phyloP scores from a whole-genome alignment of 2,329 filamentous ascomycete genomes.

The Epichloe sp. region DNA sequence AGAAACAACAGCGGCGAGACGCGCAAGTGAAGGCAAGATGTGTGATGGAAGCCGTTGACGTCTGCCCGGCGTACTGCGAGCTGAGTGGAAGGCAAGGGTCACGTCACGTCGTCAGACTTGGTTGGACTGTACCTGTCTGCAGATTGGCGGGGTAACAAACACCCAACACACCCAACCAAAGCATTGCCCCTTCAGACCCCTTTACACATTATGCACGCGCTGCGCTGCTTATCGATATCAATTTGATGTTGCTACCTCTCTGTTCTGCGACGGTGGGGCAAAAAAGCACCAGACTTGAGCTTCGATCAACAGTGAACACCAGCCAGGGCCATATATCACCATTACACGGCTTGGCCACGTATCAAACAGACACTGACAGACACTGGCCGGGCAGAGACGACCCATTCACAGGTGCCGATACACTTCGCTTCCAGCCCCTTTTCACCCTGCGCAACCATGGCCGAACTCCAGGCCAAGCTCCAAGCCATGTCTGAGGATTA shows the following conservation, averaged over 20 bases:
- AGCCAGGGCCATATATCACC: too few species aligned
- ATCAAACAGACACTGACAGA: not conserved
- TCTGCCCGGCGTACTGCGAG: not conserved
- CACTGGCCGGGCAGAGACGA: not conserved
- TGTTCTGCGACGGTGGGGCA: not conserved
- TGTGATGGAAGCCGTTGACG: not conserved
- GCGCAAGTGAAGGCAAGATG: not conserved
- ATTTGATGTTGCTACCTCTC: too few species aligned
- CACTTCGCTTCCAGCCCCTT: not conserved
- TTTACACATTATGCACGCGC: not conserved
- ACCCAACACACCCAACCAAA: not conserved
- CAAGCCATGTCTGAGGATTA: conserved; percentile 80
- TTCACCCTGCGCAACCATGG: conserved; percentile 33
- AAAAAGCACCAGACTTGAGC: too few species aligned
- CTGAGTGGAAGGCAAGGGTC: not conserved
- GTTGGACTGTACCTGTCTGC: not conserved
- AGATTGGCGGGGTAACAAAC: conserved; percentile 30
- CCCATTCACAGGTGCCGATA: not conserved
- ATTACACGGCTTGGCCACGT: not conserved
- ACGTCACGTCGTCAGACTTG: not conserved
- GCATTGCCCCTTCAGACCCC: not conserved
- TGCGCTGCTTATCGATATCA: not conserved
- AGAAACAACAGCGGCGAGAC: not conserved
- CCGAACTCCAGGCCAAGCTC: conserved; percentile 61
- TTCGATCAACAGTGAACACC: too few species aligned